These are phyloP conservation scores for Closterium sp. DNA, from an alignment of 139 green algal species.

Conservation along the genomic window DNA sequence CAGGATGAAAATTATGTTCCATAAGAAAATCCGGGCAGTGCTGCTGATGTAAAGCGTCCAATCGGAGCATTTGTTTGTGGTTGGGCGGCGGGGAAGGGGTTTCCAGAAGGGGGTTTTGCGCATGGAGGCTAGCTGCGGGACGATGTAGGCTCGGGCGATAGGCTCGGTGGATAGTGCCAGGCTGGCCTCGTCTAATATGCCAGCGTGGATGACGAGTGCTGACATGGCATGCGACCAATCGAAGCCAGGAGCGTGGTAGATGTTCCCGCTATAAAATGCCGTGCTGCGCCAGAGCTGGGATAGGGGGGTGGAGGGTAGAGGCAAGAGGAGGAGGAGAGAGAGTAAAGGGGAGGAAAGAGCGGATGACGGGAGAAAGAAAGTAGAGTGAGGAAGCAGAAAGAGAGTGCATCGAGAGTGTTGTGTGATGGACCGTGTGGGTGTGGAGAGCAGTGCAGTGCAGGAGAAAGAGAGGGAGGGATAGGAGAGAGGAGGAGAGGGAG, in stretches of 20 bases:
- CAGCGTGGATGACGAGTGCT: conserved; percentile 18
- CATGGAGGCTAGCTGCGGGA: conserved; percentile 3
- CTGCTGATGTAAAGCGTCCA: background rate
- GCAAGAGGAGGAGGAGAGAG: background rate
- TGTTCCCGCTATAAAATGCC: background rate
- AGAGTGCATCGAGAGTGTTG: no score
- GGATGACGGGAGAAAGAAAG: background rate
- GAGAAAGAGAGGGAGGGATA: no score
- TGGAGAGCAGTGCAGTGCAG: no score
- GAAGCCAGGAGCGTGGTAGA: background rate
- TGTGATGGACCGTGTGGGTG: no score
- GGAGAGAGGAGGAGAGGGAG: no score
- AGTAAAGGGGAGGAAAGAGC: background rate
- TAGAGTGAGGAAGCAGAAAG: background rate
- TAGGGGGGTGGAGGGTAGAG: no score
- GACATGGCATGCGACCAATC: conserved; percentile 18
- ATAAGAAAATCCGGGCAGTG: background rate
- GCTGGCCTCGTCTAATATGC: conserved; percentile 23
- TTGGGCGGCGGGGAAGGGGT: background rate
- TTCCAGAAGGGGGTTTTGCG: background rate
- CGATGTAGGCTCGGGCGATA: background rate
- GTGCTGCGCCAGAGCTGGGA: background rate
- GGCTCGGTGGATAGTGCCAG: conserved; percentile 29
- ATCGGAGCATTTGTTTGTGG: background rate
- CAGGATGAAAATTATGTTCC: conserved; percentile 4